phyloP scores from a whole-genome alignment of 257 asterid species.

The Solanum dulcamara region DNA sequence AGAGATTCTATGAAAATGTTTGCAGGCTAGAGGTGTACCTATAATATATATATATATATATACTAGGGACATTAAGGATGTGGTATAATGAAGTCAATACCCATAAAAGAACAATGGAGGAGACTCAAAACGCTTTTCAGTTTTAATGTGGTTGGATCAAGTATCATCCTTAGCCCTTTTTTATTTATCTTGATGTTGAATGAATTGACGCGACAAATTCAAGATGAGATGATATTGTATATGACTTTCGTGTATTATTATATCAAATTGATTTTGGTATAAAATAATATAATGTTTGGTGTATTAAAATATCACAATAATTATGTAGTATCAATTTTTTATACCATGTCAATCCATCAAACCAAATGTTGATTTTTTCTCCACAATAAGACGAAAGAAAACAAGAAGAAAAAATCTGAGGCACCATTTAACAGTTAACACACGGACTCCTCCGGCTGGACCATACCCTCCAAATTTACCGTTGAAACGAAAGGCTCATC shows the following conservation, averaged over 20 bases:
- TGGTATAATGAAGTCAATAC: background rate
- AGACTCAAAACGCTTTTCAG: background rate
- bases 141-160: background rate
- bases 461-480: background rate
- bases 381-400: background rate
- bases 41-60: too few species aligned
- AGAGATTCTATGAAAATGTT: background rate
- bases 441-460: constrained; percentile 15
- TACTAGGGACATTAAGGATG: too few species aligned
- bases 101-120: background rate
- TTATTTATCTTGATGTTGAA: too few species aligned
- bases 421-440: constrained; percentile 35
- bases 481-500: background rate
- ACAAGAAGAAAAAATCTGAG: constrained; percentile 23
- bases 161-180: background rate
- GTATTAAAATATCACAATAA: background rate
- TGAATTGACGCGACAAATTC: background rate
- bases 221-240: too few species aligned
- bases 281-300: background rate
- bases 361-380: background rate
- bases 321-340: background rate
- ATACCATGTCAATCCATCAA: background rate
- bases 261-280: background rate
- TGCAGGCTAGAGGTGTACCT: background rate
- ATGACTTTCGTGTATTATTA: too few species aligned